These are phyloP conservation scores for Ceratocystis harringtonii DNA, from an alignment of 2,329 filamentous ascomycete genomes.

Conservation along the genomic window DNA sequence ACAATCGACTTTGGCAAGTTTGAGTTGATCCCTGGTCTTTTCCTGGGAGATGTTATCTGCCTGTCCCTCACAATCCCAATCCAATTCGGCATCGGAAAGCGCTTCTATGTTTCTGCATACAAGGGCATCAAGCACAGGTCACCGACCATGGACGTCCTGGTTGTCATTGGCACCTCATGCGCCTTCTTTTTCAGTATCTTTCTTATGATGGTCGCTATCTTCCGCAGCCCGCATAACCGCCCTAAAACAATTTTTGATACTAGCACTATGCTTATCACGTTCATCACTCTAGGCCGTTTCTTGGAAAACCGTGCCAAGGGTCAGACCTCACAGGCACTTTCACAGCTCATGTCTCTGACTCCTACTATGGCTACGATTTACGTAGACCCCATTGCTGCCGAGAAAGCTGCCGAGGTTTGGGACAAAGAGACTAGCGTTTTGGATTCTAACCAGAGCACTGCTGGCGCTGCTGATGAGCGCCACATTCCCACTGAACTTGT, in stretches of 20 bases:
- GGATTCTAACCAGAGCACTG: constrained; percentile 28
- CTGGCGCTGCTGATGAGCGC: constrained; percentile 62
- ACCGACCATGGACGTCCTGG: constrained; percentile 94
- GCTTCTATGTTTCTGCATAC: constrained; percentile 87
- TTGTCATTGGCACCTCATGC: constrained; percentile 82
- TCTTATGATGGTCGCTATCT: constrained; percentile 69
- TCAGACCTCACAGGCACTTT: constrained; percentile 87
- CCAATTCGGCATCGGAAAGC: constrained; percentile 88
- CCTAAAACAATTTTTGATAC: constrained; percentile 92
- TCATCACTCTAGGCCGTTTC: constrained; percentile 80
- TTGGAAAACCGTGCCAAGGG: constrained; percentile 92
- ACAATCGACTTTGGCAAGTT: constrained; percentile 61
- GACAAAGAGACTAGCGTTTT: constrained; percentile 29
- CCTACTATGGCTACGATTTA: constrained; percentile 97
- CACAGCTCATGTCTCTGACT: constrained; percentile 83
- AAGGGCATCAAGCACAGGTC: constrained; percentile 82
- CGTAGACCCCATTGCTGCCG: constrained; percentile 79
- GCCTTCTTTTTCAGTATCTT: constrained; percentile 92
- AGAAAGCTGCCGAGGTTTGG: constrained; percentile 78
- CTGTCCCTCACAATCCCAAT: constrained; percentile 75
- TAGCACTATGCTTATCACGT: constrained; percentile 95
- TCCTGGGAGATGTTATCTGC: constrained; percentile 75
- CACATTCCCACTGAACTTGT: constrained; percentile 80
- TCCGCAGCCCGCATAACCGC: constrained; percentile 58
- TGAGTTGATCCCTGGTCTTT: constrained; percentile 57